A percentile compares a stretch with the other conserved stretches of the same genome.
Conservation (phyloP, 2,329 filamentous ascomycete genomes). For the Aspergillus ochraceus region DNA sequence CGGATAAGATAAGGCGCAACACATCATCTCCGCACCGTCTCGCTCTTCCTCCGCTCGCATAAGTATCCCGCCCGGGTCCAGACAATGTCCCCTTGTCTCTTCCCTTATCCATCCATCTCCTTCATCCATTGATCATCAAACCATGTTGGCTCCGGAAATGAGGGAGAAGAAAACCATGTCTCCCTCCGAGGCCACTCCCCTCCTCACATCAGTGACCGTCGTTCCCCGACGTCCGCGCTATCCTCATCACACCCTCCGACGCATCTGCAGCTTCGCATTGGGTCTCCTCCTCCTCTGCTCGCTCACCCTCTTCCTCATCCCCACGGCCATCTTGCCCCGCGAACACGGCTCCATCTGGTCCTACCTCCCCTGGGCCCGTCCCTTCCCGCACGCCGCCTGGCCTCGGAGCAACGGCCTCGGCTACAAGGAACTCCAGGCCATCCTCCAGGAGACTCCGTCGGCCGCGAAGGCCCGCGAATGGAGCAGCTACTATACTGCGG, state of each 20-base stretch:
- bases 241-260: conserved; percentile 44
- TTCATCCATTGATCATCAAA: not conserved
- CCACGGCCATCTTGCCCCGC: conserved; percentile 38
- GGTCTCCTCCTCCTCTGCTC: conserved; percentile 38
- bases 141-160: conserved; percentile 24
- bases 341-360: conserved; percentile 39
- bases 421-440: conserved; percentile 56
- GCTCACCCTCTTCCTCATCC: conserved; percentile 43
- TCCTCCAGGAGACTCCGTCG: conserved; percentile 56
- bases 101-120: not conserved
- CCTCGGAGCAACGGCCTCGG: conserved; percentile 48
- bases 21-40: not conserved
- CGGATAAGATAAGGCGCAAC: conserved; percentile 1
- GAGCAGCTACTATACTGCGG: conserved; percentile 76
- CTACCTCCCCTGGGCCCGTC: conserved; percentile 41
- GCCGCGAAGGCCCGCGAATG: conserved; percentile 64
- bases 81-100: not conserved
- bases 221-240: conserved; percentile 42
- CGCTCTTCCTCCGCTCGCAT: no score
- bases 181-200: conserved; percentile 41
- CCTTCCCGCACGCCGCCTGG: conserved; percentile 42
- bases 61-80: not conserved
- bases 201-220: conserved; percentile 41
- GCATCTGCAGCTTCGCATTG: conserved; percentile 43
- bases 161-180: conserved; percentile 41